Conservation (phyloP, 768 basidiomycete genomes). For the Lentinula boryana region DNA sequence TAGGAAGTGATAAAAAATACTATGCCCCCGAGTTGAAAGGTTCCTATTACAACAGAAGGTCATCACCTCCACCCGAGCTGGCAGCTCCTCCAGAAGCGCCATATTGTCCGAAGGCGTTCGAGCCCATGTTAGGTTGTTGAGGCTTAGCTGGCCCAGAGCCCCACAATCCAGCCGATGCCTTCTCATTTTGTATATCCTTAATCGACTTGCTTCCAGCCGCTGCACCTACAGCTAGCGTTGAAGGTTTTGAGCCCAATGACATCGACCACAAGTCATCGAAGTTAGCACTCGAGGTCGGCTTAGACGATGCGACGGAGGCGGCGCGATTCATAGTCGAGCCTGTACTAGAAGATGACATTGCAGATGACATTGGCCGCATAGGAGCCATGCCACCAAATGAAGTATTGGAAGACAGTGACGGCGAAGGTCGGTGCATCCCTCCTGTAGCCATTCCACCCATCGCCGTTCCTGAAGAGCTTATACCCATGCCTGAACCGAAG, state of each 20-base stretch:
- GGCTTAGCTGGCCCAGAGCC: slow-evolving; percentile 27
- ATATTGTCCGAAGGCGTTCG: slow-evolving; percentile 26
- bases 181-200: slow-evolving; percentile 7
- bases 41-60: slow-evolving; percentile 30
- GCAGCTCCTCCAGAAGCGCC: slow-evolving; percentile 9
- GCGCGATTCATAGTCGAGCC: slow-evolving; percentile 10
- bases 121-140: slow-evolving; percentile 9
- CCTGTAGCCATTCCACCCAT: slow-evolving; percentile 15
- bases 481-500: slow-evolving; percentile 4
- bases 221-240: slow-evolving; percentile 15
- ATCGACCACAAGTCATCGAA: slow-evolving; percentile 91
- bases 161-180: slow-evolving; percentile 67
- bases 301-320: slow-evolving; percentile 16
- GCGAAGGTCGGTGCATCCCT: slow-evolving; percentile 29
- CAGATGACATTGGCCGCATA: slow-evolving; percentile 18
- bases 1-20: background rate
- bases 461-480: slow-evolving; percentile 14
- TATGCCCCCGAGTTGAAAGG: background rate
- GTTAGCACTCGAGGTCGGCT: slow-evolving; percentile 37
- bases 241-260: slow-evolving; percentile 56
- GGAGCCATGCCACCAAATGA: slow-evolving; percentile 25
- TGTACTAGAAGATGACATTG: slow-evolving; percentile 14
- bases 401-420: slow-evolving; percentile 27
- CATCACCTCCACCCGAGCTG: slow-evolving; percentile 28
- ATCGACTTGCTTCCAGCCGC: slow-evolving; percentile 1